Evolutionary conservation across 2,329 filamentous ascomycete genomes (phyloP).

Genomic region (Xylaria sp.): DNA sequence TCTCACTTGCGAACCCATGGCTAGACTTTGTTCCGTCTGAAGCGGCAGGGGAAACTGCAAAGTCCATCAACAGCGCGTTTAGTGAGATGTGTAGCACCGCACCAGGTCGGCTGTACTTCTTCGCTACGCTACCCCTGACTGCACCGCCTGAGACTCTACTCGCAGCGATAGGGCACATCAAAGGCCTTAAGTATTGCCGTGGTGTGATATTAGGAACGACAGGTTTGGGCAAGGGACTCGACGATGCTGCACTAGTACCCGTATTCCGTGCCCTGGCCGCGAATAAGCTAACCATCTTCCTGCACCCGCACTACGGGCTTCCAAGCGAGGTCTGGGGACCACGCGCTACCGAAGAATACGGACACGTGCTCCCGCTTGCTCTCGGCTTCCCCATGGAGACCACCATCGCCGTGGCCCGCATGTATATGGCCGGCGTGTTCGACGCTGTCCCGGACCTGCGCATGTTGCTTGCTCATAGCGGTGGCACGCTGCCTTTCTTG

Average conservation of each 20-base stretch:
- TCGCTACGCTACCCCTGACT: constrained; percentile 82
- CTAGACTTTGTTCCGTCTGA: constrained; percentile 79
- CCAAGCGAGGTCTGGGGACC: constrained; percentile 83
- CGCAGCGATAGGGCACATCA: constrained; percentile 72
- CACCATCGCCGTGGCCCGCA: constrained; percentile 86
- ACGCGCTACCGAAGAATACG: constrained; percentile 74
- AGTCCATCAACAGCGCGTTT: constrained; percentile 81
- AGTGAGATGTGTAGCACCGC: constrained; percentile 74
- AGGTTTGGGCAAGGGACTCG: constrained; percentile 81
- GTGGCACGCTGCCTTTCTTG: constrained; percentile 88
- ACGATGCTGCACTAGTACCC: constrained; percentile 78
- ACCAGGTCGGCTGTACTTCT: constrained; percentile 80
- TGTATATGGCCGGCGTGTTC: constrained; percentile 89
- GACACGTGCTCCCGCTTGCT: constrained; percentile 86
- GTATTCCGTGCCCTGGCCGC: constrained; percentile 77
- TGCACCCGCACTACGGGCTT: constrained; percentile 93
- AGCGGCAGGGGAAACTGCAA: constrained; percentile 72
- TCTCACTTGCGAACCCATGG: constrained; percentile 94
- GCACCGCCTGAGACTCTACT: constrained; percentile 72
- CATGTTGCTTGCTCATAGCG: constrained; percentile 87
- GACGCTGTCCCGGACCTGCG: constrained; percentile 76
- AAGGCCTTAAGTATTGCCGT: constrained; percentile 72
- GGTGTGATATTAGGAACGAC: constrained; percentile 91
- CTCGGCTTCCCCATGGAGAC: constrained; percentile 93
- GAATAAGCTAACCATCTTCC: constrained; percentile 75